Evolutionary conservation across 2,329 filamentous ascomycete genomes (phyloP), one percentile per base, ranked within the genome.

Genomic region (Fusarium piperis): DNA sequence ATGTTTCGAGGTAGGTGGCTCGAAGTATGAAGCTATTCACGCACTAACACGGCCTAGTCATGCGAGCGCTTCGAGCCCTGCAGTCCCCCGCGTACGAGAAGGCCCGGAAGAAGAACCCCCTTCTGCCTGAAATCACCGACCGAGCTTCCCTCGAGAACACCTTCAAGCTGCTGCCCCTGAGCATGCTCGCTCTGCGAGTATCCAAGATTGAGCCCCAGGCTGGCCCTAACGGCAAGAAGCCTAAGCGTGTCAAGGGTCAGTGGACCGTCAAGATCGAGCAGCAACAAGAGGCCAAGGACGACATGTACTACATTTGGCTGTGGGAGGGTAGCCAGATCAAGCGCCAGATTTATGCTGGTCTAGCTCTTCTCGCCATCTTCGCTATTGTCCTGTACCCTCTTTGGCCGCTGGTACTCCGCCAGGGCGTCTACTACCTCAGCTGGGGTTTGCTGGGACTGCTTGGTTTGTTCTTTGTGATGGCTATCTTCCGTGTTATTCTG

Each of bases 211-310:
- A 83, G 58, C 90, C 91, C 12, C 89, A 94, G 74, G 90, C 91
- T 62, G 93, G 92, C 61, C 59, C 77, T 48, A 81, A 82, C 68
- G 83, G 87, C 74, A 94, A 94, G 84, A 91, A 92, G 77, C 88
- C 91, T 71, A 98, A 98, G 87, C 92, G 94, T 59, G 88, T 96
- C 79, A 99, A 99, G 87, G 96, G 96, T 28, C 90, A 96, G 32
- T 99, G 96, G 96, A 97, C 91, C 4, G 96, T 99, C 69, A 92
- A 91, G 79, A 95, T 99, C 74, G 95, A 98, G 83, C 94, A 95
- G 77, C 95, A 99, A 83, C 96, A 99, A 82, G 95, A 98, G 78
- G 92, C 92, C 64, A 85, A 84, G 55, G 93, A 96, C 64, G 93
- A 95, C 39, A 91, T 96, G 87, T 95, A 99, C 86, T 99, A 98